phyloP scores from a whole-genome alignment of 768 basidiomycete genomes.

The Russula foetens region DNA sequence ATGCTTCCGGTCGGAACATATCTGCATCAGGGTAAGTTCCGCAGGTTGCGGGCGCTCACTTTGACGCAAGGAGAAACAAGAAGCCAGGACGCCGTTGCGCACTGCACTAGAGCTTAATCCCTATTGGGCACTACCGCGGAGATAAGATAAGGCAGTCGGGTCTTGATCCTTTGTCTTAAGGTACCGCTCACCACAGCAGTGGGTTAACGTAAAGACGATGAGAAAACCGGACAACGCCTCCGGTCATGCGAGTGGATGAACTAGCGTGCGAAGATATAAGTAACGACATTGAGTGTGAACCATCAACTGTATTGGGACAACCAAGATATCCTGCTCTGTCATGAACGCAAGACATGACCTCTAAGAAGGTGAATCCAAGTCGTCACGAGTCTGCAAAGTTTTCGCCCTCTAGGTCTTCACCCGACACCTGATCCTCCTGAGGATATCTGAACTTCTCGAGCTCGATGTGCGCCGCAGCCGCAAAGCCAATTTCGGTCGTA shows the following conservation, averaged over 20 bases:
- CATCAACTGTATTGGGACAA: neutral
- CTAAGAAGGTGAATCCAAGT: neutral
- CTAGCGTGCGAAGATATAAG: neutral
- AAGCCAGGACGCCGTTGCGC: no score
- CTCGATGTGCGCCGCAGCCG: constrained; percentile 32
- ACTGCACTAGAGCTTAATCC: neutral
- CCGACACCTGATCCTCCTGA: constrained; percentile 18
- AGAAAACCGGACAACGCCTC: neutral
- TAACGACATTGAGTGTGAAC: neutral
- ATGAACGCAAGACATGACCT: neutral
- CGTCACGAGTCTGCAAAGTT: neutral
- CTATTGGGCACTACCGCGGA: neutral
- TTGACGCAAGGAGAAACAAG: neutral
- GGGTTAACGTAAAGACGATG: neutral
- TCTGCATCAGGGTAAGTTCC: neutral
- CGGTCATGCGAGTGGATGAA: neutral
- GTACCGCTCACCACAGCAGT: no score
- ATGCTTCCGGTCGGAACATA: neutral
- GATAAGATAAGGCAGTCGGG: neutral
- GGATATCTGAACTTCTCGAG: constrained; percentile 10
- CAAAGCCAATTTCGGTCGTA: constrained; percentile 45
- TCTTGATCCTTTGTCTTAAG: neutral
- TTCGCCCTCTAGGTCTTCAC: constrained; percentile 4
- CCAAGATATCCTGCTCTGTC: neutral
- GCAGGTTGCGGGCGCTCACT: neutral